Evolutionary conservation across 768 basidiomycete genomes (phyloP).

Genomic region (Leccinum truebloodii): DNA sequence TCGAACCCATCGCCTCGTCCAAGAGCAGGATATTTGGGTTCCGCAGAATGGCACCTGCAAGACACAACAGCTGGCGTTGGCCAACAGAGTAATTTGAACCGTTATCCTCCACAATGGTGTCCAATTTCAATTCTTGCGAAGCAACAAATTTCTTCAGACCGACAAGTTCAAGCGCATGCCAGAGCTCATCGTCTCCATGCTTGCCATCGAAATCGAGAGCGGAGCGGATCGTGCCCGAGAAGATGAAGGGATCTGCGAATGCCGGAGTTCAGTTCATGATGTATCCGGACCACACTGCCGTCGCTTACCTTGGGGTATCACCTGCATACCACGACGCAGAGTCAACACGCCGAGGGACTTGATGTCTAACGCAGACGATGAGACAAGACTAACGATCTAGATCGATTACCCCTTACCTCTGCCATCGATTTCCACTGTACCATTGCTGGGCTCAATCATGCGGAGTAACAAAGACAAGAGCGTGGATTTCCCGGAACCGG

Average conservation of each 20-base stretch:
- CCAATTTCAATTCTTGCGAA: conserved; percentile 75
- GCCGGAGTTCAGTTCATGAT: neutral
- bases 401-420: conserved; percentile 35
- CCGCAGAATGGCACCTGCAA: conserved; percentile 32
- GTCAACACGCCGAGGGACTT: conserved; percentile 63
- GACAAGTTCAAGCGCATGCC: conserved; percentile 41
- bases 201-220: conserved; percentile 29
- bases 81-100: conserved; percentile 87
- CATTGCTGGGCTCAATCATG: conserved; percentile 70
- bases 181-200: conserved; percentile 32
- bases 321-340: conserved; percentile 30
- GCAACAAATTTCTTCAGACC: conserved; percentile 65
- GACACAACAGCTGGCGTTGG: conserved; percentile 84
- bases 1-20: conserved; percentile 51
- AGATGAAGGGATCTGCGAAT: conserved; percentile 31
- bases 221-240: conserved; percentile 34
- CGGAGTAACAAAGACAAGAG: conserved; percentile 65
- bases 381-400: conserved; percentile 63
- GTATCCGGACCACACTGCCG: neutral
- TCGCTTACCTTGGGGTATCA: conserved; percentile 31
- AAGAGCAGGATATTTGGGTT: conserved; percentile 33
- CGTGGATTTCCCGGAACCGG: conserved; percentile 77
- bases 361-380: conserved; percentile 65
- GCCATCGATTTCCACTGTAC: conserved; percentile 80
- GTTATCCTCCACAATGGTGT: conserved; percentile 73